Base-by-base conservation (phyloP, 176 grass and related monocot genomes). In the Triticum monococcum region DNA sequence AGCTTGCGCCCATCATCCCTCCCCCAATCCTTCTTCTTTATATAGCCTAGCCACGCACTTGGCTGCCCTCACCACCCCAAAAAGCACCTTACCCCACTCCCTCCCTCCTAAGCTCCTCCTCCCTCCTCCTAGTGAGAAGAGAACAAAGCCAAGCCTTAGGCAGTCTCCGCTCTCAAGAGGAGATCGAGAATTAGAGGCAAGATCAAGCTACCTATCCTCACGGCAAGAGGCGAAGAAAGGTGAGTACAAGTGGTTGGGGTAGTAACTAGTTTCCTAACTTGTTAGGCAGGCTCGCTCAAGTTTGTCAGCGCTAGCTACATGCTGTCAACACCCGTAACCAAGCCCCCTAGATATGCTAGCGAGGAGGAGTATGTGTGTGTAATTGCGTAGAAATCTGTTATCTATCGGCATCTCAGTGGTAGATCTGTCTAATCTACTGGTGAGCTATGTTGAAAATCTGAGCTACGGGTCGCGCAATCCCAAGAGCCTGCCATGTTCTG, bases 41-140 rank as follows among this genome's bases (percentile, higher is more conserved):
- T 88, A 91, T 91, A 91, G 82, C 82, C 71, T 91, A 91, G 71
- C 78, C 71, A 72, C 52, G 32, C 77, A 78, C 82, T n/a, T 81
- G 61, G 10, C 79, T 68, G 40, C 72, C 12, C 72, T 82, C 72
- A 56, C 35, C 65, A 89, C 67, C 59, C 32, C 82, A 65, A 89
- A 89, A 90, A 81, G 88, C 86, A 81, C n/a, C 79, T 68, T 71
- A 67, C 74, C 66, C 61, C 17, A 5, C 74, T 62, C 75, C 75
- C 74, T 62, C 75, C 75, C 68, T 68, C 56, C 59, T 54, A 54
- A 48, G 14, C 79, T 33, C 66, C 78, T 56, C 69, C 67, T 68
- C 52, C 12, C 46, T 54, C 33, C 79, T 87, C 82, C 84, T 77
- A 86, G 77, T 59, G 54, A 59, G 54, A 59, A 22, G 54, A 59